phyloP scores from a whole-genome alignment of 2,329 filamentous ascomycete species.

The Pleomassaria siparia region DNA sequence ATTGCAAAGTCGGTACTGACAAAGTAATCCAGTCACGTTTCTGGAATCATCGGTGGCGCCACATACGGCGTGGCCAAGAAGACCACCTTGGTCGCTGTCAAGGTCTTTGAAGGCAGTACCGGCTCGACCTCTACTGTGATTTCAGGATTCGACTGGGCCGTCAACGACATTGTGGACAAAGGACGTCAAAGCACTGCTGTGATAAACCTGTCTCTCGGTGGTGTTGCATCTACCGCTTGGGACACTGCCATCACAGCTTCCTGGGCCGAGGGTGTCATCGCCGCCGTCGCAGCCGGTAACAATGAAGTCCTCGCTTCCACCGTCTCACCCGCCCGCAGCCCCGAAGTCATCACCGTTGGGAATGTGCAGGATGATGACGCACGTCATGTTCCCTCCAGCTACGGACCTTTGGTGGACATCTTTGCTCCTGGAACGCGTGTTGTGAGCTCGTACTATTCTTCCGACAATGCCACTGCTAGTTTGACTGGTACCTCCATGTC shows the following conservation, averaged over 20 bases:
- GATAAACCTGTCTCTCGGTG: slow-evolving; percentile 44
- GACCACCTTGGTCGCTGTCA: slow-evolving; percentile 40
- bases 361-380: slow-evolving; percentile 30
- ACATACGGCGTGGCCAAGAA: slow-evolving; percentile 39
- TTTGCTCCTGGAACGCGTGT: slow-evolving; percentile 43
- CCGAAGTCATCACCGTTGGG: slow-evolving; percentile 40
- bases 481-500: slow-evolving; percentile 67
- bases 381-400: slow-evolving; percentile 27
- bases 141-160: slow-evolving; percentile 36
- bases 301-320: slow-evolving; percentile 25
- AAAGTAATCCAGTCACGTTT: slow-evolving; percentile 24
- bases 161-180: slow-evolving; percentile 36
- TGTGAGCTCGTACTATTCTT: slow-evolving; percentile 50
- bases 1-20: background rate
- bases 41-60: slow-evolving; percentile 30
- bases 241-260: slow-evolving; percentile 39
- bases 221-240: slow-evolving; percentile 23
- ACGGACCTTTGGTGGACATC: slow-evolving; percentile 41
- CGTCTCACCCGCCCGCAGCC: slow-evolving; percentile 35
- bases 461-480: slow-evolving; percentile 43
- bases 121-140: slow-evolving; percentile 28
- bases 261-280: slow-evolving; percentile 35
- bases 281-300: slow-evolving; percentile 42
- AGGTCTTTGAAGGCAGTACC: slow-evolving; percentile 29
- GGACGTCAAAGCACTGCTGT: slow-evolving; percentile 31